Evolutionary conservation across 306 rosid species (phyloP).

Genomic region (Sindora glabra): DNA sequence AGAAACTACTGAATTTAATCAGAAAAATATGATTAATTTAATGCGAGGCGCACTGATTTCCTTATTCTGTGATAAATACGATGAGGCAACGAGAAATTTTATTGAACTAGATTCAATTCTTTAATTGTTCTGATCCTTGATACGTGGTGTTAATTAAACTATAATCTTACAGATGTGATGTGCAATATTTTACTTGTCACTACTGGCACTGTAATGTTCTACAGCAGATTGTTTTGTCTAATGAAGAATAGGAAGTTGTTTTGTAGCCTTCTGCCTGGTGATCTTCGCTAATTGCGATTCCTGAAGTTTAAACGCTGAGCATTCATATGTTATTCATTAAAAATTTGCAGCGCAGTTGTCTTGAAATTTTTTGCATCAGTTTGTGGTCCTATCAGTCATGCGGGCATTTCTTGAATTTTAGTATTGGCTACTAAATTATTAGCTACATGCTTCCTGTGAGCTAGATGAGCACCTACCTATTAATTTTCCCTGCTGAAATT

Average conservation of each 20-base stretch:
- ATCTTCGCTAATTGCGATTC: not conserved
- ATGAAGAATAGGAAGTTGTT: conserved; percentile 1
- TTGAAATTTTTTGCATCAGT: not conserved
- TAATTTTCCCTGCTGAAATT: conserved; percentile 12
- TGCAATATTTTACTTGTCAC: not conserved
- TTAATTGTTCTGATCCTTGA: not conserved
- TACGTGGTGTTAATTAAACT: no score
- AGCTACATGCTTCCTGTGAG: conserved; percentile 1
- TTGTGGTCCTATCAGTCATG: not conserved
- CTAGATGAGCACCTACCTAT: not conserved
- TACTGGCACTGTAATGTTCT: not conserved
- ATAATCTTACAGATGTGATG: not conserved
- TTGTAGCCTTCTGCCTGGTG: not conserved
- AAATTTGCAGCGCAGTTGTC: not conserved
- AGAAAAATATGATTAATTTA: not conserved
- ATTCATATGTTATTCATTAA: not conserved
- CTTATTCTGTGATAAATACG: not conserved
- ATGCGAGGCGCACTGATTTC: not conserved
- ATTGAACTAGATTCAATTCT: not conserved
- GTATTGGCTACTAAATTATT: conserved; percentile 2
- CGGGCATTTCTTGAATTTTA: no score
- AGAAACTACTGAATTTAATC: not conserved
- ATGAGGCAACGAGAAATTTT: not conserved
- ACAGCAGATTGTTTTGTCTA: not conserved
- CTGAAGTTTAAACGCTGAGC: conserved; percentile 2